A percentile compares a stretch with the other conserved stretches of the same genome.
Evolutionary conservation across 169 alveolate species (phyloP).

Genomic region (Fabrea salina): DNA sequence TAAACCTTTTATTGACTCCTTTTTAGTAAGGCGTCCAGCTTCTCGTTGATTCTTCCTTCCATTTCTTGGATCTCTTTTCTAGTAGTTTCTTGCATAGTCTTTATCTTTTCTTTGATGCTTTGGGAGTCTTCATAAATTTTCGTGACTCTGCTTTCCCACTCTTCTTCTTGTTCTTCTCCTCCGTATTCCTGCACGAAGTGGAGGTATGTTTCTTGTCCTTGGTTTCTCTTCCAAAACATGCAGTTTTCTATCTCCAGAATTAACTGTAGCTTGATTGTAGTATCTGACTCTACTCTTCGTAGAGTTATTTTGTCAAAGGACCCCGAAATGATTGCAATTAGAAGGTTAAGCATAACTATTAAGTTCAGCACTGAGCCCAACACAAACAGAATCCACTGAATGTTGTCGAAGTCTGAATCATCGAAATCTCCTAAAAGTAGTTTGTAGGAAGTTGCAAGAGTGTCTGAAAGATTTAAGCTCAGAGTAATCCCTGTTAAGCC

Average conservation of each 20-base stretch:
- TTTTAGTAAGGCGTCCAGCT: too few relatives aligned
- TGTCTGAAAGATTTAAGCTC: neutral
- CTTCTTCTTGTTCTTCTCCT: too few relatives aligned
- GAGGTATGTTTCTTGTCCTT: too few relatives aligned
- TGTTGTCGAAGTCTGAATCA: neutral
- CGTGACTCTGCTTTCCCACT: too few relatives aligned
- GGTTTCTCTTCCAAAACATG: too few relatives aligned
- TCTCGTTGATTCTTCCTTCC: neutral
- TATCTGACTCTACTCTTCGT: constrained; percentile 14
- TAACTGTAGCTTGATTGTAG: neutral
- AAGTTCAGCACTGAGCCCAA: neutral
- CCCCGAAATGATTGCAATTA: constrained; percentile 10
- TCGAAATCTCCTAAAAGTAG: constrained; percentile 15
- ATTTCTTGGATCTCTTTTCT: neutral
- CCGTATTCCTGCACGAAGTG: too few relatives aligned
- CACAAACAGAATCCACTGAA: constrained; percentile 10
- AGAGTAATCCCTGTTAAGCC: neutral
- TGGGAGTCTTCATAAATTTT: too few relatives aligned
- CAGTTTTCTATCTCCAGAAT: constrained; percentile 10
- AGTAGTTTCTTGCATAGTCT: too few relatives aligned
- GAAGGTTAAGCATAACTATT: constrained; percentile 8
- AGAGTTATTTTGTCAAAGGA: neutral
- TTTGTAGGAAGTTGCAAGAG: neutral
- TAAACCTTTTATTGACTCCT: too few relatives aligned
- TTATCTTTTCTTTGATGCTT: too few relatives aligned